A percentile compares a stretch with the other conserved stretches of the same genome.
Evolutionary conservation across 108 stramenopile species (phyloP).

Genomic region (Schizochytrium sp.): DNA sequence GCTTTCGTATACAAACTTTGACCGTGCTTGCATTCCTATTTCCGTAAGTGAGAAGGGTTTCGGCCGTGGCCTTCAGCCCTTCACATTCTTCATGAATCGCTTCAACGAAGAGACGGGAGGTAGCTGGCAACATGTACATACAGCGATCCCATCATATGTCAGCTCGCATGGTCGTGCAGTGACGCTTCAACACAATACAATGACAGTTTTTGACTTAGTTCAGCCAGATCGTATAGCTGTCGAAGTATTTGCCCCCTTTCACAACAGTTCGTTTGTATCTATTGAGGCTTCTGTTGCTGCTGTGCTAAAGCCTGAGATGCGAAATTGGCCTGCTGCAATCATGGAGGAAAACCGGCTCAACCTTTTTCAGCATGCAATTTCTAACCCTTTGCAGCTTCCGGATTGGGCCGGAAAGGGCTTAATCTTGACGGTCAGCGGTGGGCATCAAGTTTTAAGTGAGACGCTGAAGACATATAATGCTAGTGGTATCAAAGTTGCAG

Average conservation of each 20-base stretch:
- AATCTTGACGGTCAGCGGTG: neutral
- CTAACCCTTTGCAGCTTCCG: neutral
- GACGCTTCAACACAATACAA: neutral
- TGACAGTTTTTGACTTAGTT: conserved; percentile 31
- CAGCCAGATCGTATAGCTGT: neutral
- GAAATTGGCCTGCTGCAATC: too few species aligned
- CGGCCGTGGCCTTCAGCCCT: conserved; percentile 44
- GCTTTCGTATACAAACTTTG: conserved; percentile 7
- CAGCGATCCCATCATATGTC: conserved; percentile 44
- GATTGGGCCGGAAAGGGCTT: neutral
- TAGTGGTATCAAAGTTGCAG: neutral
- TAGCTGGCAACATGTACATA: conserved; percentile 38
- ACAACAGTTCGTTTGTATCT: too few species aligned
- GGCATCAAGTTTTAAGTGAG: neutral
- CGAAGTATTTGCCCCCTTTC: neutral
- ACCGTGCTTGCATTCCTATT: conserved; percentile 15
- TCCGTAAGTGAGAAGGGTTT: conserved; percentile 1
- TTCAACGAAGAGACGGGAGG: conserved; percentile 49
- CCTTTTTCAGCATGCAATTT: too few species aligned
- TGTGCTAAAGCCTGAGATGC: too few species aligned
- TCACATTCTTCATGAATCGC: conserved; percentile 52
- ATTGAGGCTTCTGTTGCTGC: too few species aligned
- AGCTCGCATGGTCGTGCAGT: conserved; percentile 14
- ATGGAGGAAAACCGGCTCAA: too few species aligned
- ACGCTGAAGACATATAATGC: neutral